Evolutionary conservation across 2,329 filamentous ascomycete species (phyloP).

Genomic region (Calonectria pauciramosa): DNA sequence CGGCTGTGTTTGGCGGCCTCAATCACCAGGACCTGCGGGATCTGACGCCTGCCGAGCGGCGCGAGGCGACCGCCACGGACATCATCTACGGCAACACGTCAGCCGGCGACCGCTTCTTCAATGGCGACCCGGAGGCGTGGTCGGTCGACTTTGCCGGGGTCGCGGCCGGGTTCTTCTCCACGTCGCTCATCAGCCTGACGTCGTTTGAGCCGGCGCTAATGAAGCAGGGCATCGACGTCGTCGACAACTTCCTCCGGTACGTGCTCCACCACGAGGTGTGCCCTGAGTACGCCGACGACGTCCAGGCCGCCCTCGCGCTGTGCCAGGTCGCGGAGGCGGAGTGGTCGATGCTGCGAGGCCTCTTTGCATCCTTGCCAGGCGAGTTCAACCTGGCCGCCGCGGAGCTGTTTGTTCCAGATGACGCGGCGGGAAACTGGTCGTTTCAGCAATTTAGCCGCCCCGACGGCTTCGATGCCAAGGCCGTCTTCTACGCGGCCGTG

Average conservation of each 20-base stretch:
- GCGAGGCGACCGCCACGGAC: slow-evolving; percentile 74
- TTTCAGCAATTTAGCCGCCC: slow-evolving; percentile 48
- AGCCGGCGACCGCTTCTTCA: slow-evolving; percentile 61
- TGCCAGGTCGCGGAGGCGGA: slow-evolving; percentile 78
- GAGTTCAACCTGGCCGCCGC: slow-evolving; percentile 84
- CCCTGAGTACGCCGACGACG: slow-evolving; percentile 79
- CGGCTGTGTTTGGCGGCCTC: slow-evolving; percentile 72
- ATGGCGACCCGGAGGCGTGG: slow-evolving; percentile 71
- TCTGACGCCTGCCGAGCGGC: slow-evolving; percentile 73
- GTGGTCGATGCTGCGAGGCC: slow-evolving; percentile 69
- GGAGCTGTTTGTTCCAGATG: slow-evolving; percentile 69
- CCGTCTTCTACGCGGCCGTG: slow-evolving; percentile 60
- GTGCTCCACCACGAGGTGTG: slow-evolving; percentile 88
- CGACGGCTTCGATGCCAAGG: slow-evolving; percentile 57
- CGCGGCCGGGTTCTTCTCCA: slow-evolving; percentile 83
- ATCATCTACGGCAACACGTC: slow-evolving; percentile 65
- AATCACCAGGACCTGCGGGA: slow-evolving; percentile 66
- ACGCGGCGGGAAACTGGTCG: slow-evolving; percentile 47
- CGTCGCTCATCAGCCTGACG: slow-evolving; percentile 66
- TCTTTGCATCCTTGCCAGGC: slow-evolving; percentile 74
- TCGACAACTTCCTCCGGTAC: slow-evolving; percentile 92
- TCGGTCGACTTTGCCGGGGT: slow-evolving; percentile 85
- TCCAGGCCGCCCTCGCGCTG: slow-evolving; percentile 74
- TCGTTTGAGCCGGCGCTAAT: slow-evolving; percentile 69
- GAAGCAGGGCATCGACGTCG: slow-evolving; percentile 71